Base-by-base conservation (phyloP, 1,139 yeast genomes). In the Ogataea hybrid region DNA sequence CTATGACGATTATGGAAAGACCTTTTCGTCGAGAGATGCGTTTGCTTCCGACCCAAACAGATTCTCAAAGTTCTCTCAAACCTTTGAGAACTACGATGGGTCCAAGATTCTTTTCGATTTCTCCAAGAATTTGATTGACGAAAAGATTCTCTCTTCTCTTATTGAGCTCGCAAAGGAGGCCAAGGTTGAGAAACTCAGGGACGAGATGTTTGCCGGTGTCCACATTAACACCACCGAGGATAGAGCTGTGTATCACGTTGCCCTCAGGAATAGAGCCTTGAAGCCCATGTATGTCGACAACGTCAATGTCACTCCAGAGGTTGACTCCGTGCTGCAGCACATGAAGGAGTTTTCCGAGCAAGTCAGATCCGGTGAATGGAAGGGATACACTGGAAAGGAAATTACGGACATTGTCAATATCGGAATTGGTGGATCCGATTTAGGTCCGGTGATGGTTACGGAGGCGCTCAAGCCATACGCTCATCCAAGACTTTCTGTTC, bases 361-460 rank as follows among this genome's bases (percentile, higher is more conserved):
- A 54, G 84, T 92, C 49, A 84, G 98, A 68, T 81, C 92, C 35
- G 98, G 98, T 58, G 76, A 73, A 54, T 90, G 97, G 97, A 88
- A 81, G 59, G 98, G 98, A 65, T 92, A 86, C 77, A 82, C 97
- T 53, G 97, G 97, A 57, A 89, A 89, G 77, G 70, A 75, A 57
- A 92, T 92, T 68, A 85, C 94, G 57, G 95, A 89, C 62, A 82
- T 92, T 47, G 97, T 92, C 62, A 92, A 92, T 76, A 87, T 92
- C 61, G 98, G 98, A 69, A 92, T 92, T 64, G 98, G 98, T 63
- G 98, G 98, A 56, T 89, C 97, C 23, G 98, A 92, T 68, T 78
- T 92, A 61, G 98, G 98, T 58, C 98, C 98, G 39, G 97, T 92
- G 44, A 92, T 92, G 98, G 97, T 92, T 56, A 89, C 97, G 47